Percentiles rank a stretch among this genome's conserved stretches.
Conservation (phyloP, 345 rosid species). For the Lumnitzera racemosa region DNA sequence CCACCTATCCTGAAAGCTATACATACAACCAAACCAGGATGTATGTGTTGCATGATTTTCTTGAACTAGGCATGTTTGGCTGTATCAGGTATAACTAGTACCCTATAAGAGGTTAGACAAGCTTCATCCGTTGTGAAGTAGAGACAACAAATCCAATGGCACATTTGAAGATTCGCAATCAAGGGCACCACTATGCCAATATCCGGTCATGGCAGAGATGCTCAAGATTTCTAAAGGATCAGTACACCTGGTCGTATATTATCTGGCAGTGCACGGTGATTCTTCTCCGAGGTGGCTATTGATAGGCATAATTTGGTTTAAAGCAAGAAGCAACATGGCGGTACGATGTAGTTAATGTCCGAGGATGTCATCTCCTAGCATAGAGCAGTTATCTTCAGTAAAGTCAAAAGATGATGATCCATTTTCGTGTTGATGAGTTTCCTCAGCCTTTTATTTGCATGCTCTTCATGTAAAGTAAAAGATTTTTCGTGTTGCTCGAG, state of each 20-base stretch:
- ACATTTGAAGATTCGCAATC: slow-evolving; percentile 15
- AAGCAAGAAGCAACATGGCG: too few relatives aligned
- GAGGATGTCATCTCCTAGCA: too few relatives aligned
- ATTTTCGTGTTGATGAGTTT: too few relatives aligned
- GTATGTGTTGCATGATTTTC: too few relatives aligned
- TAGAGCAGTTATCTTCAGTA: too few relatives aligned
- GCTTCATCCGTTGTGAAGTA: neutral
- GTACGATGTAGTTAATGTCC: neutral
- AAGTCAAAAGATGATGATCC: too few relatives aligned
- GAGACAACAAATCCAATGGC: slow-evolving; percentile 1
- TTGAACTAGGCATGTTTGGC: neutral
- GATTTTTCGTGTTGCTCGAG: too few relatives aligned
- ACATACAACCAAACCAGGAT: too few relatives aligned
- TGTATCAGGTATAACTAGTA: neutral
- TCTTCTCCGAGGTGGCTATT: slow-evolving; percentile 46
- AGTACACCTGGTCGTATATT: slow-evolving; percentile 55
- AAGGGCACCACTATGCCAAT: slow-evolving; percentile 17
- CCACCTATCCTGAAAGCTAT: neutral
- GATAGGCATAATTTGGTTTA: neutral
- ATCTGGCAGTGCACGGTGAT: slow-evolving; percentile 72
- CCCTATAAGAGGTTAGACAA: neutral
- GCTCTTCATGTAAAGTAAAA: too few relatives aligned
- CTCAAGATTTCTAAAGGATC: slow-evolving; percentile 46
- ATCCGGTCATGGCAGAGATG: slow-evolving; percentile 38
- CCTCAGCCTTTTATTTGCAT: too few relatives aligned